Evolutionary conservation across 768 basidiomycete genomes (phyloP), one percentile per base, ranked within the genome.

Genomic region (Suillus paluster): DNA sequence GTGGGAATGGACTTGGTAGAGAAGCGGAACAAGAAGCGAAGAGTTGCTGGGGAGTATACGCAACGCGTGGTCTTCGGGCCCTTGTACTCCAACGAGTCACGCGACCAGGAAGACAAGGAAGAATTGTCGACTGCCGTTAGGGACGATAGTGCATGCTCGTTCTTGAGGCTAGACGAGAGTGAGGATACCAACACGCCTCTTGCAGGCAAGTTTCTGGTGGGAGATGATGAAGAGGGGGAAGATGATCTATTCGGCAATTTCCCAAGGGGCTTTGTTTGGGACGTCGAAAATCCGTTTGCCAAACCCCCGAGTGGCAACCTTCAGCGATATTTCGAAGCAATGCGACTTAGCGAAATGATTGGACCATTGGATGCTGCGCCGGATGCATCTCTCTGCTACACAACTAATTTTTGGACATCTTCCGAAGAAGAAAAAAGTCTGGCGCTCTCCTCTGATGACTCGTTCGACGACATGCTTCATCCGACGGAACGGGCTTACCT

Each of bases 201-300:
- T n/a, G 36, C 33, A 38, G 12, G 17, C 21, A 19, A 39, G 19
- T 57, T 44, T 30, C 14, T 3, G 15, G 42, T 11, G n/a, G 38
- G 23, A 6, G 57, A 42, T 21, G 12, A 53, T 12, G 62, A 45
- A 14, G 36, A 53, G 17, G 38, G 45, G 12, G 25, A 46, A 41
- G 62, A 60, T 8, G 59, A 48, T 33, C 15, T 19, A 27, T 39
- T 55, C 6, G 17, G 23, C 17, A 3, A 17, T 19, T 41, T 11
- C 19, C 19, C 39, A 17, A 15, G 19, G 36, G 30, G 41, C 17
- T 67, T 67, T 44, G 62, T 62, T 4, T 70, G 71, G 69, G 63
- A 70, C 55, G 57, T 36, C 6, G 21, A 19, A 0, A 30, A 67
- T 53, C 68, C 70, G 0, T 70, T 70, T 21, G 59, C 49, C 12